These are phyloP conservation scores for Chrysanthemum makinoi DNA, from an alignment of 129 eudicot genomes.

Conservation along the genomic window DNA sequence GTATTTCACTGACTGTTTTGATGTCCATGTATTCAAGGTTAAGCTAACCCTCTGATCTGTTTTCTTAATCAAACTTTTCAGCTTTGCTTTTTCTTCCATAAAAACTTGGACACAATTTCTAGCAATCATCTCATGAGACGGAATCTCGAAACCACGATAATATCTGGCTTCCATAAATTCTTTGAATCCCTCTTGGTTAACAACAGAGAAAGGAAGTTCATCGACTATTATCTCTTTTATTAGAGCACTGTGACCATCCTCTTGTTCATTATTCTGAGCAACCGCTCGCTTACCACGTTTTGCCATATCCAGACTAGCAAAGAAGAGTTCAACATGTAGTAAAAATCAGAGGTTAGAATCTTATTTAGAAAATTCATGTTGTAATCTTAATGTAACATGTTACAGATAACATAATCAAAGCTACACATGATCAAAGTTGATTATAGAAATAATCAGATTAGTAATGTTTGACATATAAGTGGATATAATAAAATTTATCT, in stretches of 20 bases:
- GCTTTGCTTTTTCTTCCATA: slow-evolving; percentile 6
- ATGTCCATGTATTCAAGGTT: slow-evolving; percentile 11
- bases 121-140: background rate
- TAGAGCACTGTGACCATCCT: slow-evolving; percentile 3
- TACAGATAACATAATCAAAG: too few relatives aligned
- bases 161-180: background rate
- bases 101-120: background rate
- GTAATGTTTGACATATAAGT: too few relatives aligned
- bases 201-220: slow-evolving; percentile 16
- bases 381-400: too few relatives aligned
- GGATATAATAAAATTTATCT: too few relatives aligned
- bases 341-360: too few relatives aligned
- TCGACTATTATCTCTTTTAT: background rate
- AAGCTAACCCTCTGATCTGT: slow-evolving; percentile 9
- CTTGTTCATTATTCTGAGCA: background rate
- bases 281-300: background rate
- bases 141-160: background rate
- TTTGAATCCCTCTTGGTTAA: background rate
- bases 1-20: slow-evolving; percentile 3
- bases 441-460: too few relatives aligned
- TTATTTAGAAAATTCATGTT: too few relatives aligned
- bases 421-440: too few relatives aligned
- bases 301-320: background rate
- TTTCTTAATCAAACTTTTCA: slow-evolving; percentile 1
- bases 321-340: background rate